Conservation (phyloP, 306 rosid species). For the Acmispon strigosus region DNA sequence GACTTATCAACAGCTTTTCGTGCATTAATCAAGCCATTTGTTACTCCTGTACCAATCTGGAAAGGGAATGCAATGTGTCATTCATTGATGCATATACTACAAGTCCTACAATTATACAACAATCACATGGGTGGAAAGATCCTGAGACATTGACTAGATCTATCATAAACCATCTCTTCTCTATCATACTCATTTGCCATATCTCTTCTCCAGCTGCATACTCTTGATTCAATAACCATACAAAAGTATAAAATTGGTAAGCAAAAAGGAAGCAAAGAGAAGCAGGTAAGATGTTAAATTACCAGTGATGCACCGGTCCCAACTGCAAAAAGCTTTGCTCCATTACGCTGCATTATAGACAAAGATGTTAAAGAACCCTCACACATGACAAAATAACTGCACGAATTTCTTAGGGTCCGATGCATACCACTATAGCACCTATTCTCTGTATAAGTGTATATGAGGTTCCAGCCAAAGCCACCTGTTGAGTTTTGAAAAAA, state of each 20-base stretch:
- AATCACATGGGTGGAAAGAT: not conserved
- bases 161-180: not conserved
- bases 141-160: not conserved
- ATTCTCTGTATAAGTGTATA: conserved; percentile 45
- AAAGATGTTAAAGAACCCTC: conserved; percentile 7
- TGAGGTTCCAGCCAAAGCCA: conserved; percentile 53
- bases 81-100: not conserved
- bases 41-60: conserved; percentile 87
- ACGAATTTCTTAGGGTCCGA: conserved; percentile 4
- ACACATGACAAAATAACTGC: not conserved
- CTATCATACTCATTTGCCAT: not conserved
- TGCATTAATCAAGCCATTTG: conserved; percentile 66
- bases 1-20: conserved; percentile 67
- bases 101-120: not conserved
- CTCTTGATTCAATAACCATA: not conserved
- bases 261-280: not conserved
- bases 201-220: not conserved
- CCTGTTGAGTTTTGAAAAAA: conserved; percentile 30
- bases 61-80: not conserved
- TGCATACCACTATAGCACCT: conserved; percentile 65
- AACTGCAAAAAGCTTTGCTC: conserved; percentile 83
- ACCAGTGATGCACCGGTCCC: conserved; percentile 79
- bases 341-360: conserved; percentile 68
- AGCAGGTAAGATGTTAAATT: conserved; percentile 9
- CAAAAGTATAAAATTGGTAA: not conserved